These are phyloP conservation scores for Colletotrichum brevisporum DNA, from an alignment of 2,329 filamentous ascomycete genomes.

Conservation along the genomic window DNA sequence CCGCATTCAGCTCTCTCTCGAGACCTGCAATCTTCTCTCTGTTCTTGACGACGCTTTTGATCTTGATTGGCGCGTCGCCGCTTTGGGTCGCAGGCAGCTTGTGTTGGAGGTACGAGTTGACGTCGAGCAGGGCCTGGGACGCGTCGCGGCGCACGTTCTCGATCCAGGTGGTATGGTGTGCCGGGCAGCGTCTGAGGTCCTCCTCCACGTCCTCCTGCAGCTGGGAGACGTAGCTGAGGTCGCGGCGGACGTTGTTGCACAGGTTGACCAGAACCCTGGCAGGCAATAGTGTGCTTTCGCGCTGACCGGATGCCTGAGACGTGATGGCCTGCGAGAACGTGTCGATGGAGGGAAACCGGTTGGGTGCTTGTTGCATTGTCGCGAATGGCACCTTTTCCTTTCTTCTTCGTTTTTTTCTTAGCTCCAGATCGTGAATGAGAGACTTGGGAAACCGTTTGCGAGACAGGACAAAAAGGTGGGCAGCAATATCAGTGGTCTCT, in stretches of 20 bases:
- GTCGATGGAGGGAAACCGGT: conserved; percentile 1
- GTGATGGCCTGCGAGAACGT: not conserved
- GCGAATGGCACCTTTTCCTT: not conserved
- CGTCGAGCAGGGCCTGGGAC: conserved; percentile 3
- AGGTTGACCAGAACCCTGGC: conserved; percentile 6
- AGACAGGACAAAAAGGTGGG: not conserved
- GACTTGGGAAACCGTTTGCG: not conserved
- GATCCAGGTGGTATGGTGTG: conserved; percentile 1
- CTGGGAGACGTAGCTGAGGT: conserved; percentile 3
- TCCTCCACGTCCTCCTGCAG: not conserved
- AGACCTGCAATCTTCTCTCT: not conserved
- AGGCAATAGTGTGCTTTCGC: not conserved
- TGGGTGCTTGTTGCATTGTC: conserved; percentile 1
- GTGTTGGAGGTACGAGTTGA: conserved; percentile 7
- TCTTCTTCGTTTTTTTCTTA: not conserved
- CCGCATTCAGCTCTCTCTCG: conserved; percentile 3
- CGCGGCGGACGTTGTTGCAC: not conserved
- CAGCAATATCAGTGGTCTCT: not conserved
- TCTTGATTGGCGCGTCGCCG: not conserved
- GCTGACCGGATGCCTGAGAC: not conserved
- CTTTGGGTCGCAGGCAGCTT: not conserved
- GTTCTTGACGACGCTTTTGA: not conserved
- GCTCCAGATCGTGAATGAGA: not conserved
- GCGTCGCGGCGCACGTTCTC: conserved; percentile 3
- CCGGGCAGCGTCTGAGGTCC: not conserved